A percentile compares a stretch with the other conserved stretches of the same genome.
Conservation (phyloP, 1,139 yeast species). For the Geotrichum cucujoidarum region DNA sequence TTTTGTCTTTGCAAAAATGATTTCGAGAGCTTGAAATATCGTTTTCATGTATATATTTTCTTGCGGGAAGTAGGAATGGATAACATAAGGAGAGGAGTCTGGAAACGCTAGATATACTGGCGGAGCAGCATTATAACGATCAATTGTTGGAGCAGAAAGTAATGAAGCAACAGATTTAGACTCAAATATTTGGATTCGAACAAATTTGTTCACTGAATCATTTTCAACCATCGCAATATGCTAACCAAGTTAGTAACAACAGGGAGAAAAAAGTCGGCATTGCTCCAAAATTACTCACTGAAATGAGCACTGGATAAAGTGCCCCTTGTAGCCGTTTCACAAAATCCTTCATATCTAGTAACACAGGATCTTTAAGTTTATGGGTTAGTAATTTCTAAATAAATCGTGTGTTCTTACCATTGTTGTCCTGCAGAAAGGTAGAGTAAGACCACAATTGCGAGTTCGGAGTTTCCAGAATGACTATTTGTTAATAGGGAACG, state of each 20-base stretch:
- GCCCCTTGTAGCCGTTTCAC: constrained; percentile 46
- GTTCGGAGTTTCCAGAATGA: constrained; percentile 53
- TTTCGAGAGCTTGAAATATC: constrained; percentile 55
- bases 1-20: constrained; percentile 43
- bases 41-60: constrained; percentile 46
- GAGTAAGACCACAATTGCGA: constrained; percentile 56
- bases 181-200: constrained; percentile 68
- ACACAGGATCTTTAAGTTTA: constrained; percentile 37
- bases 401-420: constrained; percentile 38
- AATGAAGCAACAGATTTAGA: constrained; percentile 25
- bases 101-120: constrained; percentile 65
- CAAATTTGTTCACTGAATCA: constrained; percentile 45
- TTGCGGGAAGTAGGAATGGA: constrained; percentile 41
- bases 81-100: constrained; percentile 57
- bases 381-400: constrained; percentile 28
- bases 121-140: constrained; percentile 47
- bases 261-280: constrained; percentile 40
- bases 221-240: constrained; percentile 8
- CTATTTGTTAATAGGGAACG: constrained; percentile 12
- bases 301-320: constrained; percentile 33
- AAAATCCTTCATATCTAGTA: constrained; percentile 41
- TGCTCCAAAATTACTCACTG: constrained; percentile 3
- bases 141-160: constrained; percentile 22
- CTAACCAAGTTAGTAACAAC: constrained; percentile 38
- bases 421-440: constrained; percentile 28